Conservation (phyloP, 139 green algal species). For the Diplosphaera chodatii region DNA sequence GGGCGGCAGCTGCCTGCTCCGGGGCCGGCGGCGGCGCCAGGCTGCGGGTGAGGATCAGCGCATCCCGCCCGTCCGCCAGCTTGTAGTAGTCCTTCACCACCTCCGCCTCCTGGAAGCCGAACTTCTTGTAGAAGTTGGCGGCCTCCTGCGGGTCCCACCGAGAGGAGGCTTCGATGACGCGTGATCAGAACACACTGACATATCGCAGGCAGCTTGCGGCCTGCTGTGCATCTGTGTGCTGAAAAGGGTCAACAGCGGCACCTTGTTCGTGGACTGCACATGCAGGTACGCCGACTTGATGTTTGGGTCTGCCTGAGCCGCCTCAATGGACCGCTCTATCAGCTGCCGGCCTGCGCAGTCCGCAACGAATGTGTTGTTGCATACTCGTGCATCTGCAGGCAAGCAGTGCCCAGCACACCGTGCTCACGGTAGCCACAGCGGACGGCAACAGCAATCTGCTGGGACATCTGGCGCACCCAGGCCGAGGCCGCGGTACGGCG, state of each 20-base stretch:
- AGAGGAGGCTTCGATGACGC: too few species aligned
- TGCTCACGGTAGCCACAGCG: too few species aligned
- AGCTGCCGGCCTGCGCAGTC: conserved; percentile 42
- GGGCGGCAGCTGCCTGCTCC: too few species aligned
- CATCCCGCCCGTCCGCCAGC: neutral
- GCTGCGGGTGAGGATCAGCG: neutral
- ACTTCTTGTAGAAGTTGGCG: neutral
- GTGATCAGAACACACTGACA: too few species aligned
- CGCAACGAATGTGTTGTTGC: too few species aligned
- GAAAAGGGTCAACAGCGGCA: too few species aligned
- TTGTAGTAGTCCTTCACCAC: neutral
- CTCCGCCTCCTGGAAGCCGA: neutral
- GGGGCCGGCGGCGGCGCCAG: neutral
- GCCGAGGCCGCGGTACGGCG: conserved; percentile 68
- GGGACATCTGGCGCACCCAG: conserved; percentile 61
- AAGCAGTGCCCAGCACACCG: too few species aligned
- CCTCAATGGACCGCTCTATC: conserved; percentile 35
- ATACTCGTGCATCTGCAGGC: too few species aligned
- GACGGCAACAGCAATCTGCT: too few species aligned
- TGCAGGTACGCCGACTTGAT: conserved; percentile 53
- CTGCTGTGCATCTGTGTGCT: too few species aligned
- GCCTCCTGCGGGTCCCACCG: neutral
- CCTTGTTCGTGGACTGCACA: conserved; percentile 9
- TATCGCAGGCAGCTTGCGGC: too few species aligned
- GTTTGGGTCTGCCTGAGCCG: conserved; percentile 25